Base-by-base conservation (phyloP, 345 rosid genomes). In the Aquilaria yunnanensis region DNA sequence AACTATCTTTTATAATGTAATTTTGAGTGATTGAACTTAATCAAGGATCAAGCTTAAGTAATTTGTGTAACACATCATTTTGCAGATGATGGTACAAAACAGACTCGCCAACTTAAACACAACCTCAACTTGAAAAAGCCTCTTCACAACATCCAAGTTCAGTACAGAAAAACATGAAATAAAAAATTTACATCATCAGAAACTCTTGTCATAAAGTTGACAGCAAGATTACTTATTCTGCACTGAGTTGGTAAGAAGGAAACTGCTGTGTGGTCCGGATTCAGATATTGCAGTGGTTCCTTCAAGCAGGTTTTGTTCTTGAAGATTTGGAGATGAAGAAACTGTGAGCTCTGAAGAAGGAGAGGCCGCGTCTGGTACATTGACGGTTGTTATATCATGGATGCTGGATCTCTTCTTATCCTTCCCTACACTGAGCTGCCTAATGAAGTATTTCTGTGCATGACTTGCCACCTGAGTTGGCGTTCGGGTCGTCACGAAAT, bases 401-500 rank as follows among this genome's bases (percentile, higher is more conserved):
- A 94, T 94, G 75, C 99, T 94, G 54, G 99, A 94, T 69, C 99
- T 74, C 67, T 91, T 81, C 87, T 88, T 94, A 72, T 94, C 99
- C 64, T 94, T 94, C 47, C 97, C 93, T 13, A 96, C 96, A 1
- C 81, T 87, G 58, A 76, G 83, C 74, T 94, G 99, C 68, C 99
- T 63, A 74, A 90, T 91, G 72, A 88, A 94, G 74, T 90, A 94
- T 77, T 94, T 94, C 16, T 91, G 99, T 58, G 99, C 99, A 72
- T 94, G 99, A 70, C 99, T 94, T 2, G 99, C 99, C 14, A 94
- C 99, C 78, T 94, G 97, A 56, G 99, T 94, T 1, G 99, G 97
- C 12, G 99, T 94, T 51, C 99, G 63, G 45, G 87, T 78, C 4
- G 81, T 87, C 78, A 94, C 97, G 46, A 85, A 91, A 62, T 88